These are phyloP conservation scores for Coniochaeta prunicola DNA, from an alignment of 2,329 filamentous ascomycete species.

Conservation along the genomic window DNA sequence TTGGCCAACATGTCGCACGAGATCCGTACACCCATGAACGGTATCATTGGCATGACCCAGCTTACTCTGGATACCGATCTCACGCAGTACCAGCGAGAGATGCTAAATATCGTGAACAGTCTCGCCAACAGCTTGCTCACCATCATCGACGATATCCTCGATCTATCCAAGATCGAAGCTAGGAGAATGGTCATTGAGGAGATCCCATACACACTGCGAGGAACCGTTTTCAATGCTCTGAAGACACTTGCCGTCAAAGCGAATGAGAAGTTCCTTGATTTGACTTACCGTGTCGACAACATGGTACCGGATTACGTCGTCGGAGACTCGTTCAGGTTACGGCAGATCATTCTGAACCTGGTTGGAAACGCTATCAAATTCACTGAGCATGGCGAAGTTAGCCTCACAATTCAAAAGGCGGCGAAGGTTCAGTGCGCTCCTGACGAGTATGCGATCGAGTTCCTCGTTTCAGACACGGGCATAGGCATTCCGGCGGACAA, in stretches of 20 bases:
- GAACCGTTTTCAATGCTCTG: conserved; percentile 93
- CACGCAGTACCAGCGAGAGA: conserved; percentile 92
- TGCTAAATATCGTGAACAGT: conserved; percentile 97
- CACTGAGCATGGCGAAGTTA: conserved; percentile 93
- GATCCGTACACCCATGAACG: conserved; percentile 95
- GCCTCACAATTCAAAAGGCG: conserved; percentile 75
- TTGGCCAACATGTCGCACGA: conserved; percentile 99
- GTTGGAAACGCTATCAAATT: conserved; percentile 99
- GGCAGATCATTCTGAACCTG: conserved; percentile 94
- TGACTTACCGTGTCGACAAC: conserved; percentile 89
- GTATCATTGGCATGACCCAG: conserved; percentile 97
- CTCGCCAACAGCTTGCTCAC: conserved; percentile 92
- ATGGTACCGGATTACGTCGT: conserved; percentile 92
- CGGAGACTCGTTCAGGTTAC: conserved; percentile 90
- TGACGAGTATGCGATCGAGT: conserved; percentile 89
- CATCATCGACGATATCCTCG: conserved; percentile 83
- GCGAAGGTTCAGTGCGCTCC: conserved; percentile 56
- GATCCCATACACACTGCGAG: conserved; percentile 89
- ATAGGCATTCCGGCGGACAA: conserved; percentile 96
- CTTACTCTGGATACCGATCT: conserved; percentile 91
- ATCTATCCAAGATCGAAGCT: conserved; percentile 80
- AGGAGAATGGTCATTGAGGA: conserved; percentile 98
- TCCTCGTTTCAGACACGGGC: conserved; percentile 90
- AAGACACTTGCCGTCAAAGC: conserved; percentile 97
- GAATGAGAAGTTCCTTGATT: conserved; percentile 87